phyloP scores from a whole-genome alignment of 1,284 basidiomycete genomes.

The Pascua guehoae region DNA sequence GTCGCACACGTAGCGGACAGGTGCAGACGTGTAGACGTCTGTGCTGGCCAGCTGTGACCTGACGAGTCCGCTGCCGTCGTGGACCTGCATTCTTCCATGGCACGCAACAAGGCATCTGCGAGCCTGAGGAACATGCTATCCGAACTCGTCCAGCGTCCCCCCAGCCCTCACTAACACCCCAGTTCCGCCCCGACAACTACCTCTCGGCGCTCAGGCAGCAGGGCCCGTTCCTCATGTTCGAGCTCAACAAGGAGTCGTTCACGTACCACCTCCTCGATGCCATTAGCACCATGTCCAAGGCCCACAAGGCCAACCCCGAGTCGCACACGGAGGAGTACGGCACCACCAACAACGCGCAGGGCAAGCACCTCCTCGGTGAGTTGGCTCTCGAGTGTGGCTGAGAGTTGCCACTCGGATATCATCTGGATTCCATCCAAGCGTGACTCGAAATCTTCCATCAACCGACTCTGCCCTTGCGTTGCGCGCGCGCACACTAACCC shows the following conservation, averaged over 20 bases:
- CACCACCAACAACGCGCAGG: slow-evolving; percentile 66
- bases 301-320: slow-evolving; percentile 31
- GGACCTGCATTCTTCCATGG: too few species aligned
- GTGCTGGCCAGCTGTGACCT: not conserved
- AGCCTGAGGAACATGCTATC: too few species aligned
- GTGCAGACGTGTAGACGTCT: not conserved
- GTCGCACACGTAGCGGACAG: not conserved
- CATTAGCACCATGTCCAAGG: slow-evolving; percentile 65
- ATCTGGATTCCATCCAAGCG: too few species aligned
- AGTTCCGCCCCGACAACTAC: slow-evolving; percentile 53
- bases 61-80: too few species aligned
- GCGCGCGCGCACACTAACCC: too few species aligned
- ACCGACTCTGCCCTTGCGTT: too few species aligned
- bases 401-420: too few species aligned
- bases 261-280: slow-evolving; percentile 73
- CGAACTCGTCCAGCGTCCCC: slow-evolving; percentile 52
- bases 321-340: slow-evolving; percentile 62
- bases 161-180: slow-evolving; percentile 15
- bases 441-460: too few species aligned
- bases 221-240: slow-evolving; percentile 80
- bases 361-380: slow-evolving; percentile 56
- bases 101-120: too few species aligned
- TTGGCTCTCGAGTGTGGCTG: not conserved
- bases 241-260: slow-evolving; percentile 64
- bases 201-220: slow-evolving; percentile 59